Conservation (phyloP, 2,329 filamentous ascomycete genomes). For the Anthostomella pinea region DNA sequence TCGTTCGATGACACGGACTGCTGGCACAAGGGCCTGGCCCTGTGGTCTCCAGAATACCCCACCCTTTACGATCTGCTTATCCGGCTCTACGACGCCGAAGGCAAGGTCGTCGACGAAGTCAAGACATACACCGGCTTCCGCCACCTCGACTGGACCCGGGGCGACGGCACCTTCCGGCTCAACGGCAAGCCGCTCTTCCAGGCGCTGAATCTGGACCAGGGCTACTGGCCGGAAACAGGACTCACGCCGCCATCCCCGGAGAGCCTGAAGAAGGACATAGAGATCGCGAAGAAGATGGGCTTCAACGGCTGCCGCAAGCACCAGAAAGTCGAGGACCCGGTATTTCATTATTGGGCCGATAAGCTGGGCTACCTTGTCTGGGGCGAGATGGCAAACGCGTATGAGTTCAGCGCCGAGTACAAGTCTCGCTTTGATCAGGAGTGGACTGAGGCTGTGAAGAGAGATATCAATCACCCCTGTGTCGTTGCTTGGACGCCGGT, state of each 20-base stretch:
- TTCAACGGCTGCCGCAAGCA: conserved; percentile 65
- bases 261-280: conserved; percentile 50
- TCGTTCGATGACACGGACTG: conserved; percentile 37
- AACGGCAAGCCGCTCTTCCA: conserved; percentile 61
- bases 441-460: conserved; percentile 60
- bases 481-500: conserved; percentile 66
- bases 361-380: conserved; percentile 60
- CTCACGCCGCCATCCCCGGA: conserved; percentile 54
- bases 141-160: conserved; percentile 55
- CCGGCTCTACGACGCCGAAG: conserved; percentile 44
- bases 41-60: conserved; percentile 60
- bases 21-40: conserved; percentile 55
- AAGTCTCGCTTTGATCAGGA: conserved; percentile 60
- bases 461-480: conserved; percentile 64
- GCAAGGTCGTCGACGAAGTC: conserved; percentile 51
- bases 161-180: conserved; percentile 57
- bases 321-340: conserved; percentile 61
- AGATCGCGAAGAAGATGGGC: conserved; percentile 57
- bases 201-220: conserved; percentile 58
- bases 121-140: conserved; percentile 61
- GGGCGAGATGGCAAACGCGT: conserved; percentile 65
- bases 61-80: conserved; percentile 55
- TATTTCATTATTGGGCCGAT: conserved; percentile 61
- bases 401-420: conserved; percentile 58
- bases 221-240: conserved; percentile 61